Evolutionary conservation across 2,329 filamentous ascomycete genomes (phyloP), one percentile per base, ranked within the genome.

Genomic region (Penicillium sp.): DNA sequence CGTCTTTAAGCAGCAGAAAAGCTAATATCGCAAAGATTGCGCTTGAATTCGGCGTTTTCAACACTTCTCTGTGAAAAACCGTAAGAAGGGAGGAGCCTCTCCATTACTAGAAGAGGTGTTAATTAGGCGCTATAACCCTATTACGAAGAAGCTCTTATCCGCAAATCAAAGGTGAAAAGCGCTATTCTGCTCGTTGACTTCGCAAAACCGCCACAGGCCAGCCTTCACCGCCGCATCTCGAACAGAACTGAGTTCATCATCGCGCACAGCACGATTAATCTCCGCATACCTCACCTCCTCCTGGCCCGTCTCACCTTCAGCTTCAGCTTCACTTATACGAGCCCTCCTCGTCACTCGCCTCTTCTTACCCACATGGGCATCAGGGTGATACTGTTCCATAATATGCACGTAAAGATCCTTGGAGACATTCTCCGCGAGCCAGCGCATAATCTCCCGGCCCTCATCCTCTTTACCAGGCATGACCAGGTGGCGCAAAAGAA

Each of bases 341-440:
- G 70, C 59, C 68, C 70, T 64, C 52, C 66, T 62, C 16, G 65
- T 70, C 13, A 58, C 68, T 57, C 79, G 77, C 66, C 78, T 85
- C 55, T 80, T 78, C 77, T 92, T 94, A 3, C 91, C 91, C 0
- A 96, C 91, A 73, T 96, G 87, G 0, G 90, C 91, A 63, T 89
- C 85, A 0, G 91, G 91, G 62, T 87, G 87, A 70, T 95, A 95
- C 75, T 96, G 91, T 75, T 96, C 91, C 91, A 95, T 95, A 64
- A 96, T 88, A 71, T 96, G 89, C 60, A 95, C 84, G 74, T 93
- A 94, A 44, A 89, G 81, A 73, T 95, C 90, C 56, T 79, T 82
- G 3, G 89, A 91, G 2, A 96, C 82, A 54, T 92, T 85, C 31
- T 83, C 79, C 0, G 90, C 91, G 16, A 96, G 79, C 82, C 90